phyloP scores from a whole-genome alignment of 129 eudicot species.

The Tanacetum coccineum region DNA sequence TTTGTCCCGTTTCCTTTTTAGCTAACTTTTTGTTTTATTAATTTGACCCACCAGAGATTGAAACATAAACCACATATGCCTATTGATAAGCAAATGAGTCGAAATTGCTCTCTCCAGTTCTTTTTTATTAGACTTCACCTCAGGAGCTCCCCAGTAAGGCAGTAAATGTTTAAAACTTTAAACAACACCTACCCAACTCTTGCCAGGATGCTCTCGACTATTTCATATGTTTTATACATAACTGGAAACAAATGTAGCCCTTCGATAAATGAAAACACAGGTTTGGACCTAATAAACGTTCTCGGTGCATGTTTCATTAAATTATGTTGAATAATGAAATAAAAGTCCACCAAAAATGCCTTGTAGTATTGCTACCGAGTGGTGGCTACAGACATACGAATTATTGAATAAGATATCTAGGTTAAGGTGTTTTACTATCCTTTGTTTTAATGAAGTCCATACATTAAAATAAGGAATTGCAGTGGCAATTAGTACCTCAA shows the following conservation, averaged over 20 bases:
- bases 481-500: neutral
- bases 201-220: neutral
- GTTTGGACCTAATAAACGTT: neutral
- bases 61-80: neutral
- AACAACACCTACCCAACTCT: neutral
- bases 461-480: no score
- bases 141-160: neutral
- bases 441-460: no score
- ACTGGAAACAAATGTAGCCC: neutral
- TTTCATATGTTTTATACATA: neutral
- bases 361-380: no score
- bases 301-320: neutral
- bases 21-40: neutral
- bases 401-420: no score
- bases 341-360: neutral
- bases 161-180: neutral
- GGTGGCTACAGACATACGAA: no score
- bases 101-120: neutral
- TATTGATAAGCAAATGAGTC: neutral
- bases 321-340: neutral
- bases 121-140: slow-evolving; percentile 1
- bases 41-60: slow-evolving; percentile 12
- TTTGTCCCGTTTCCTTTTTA: neutral
- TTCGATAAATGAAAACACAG: neutral
- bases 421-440: no score